These are phyloP conservation scores for Vigna angularis DNA, from an alignment of 306 rosid genomes.

Conservation along the genomic window DNA sequence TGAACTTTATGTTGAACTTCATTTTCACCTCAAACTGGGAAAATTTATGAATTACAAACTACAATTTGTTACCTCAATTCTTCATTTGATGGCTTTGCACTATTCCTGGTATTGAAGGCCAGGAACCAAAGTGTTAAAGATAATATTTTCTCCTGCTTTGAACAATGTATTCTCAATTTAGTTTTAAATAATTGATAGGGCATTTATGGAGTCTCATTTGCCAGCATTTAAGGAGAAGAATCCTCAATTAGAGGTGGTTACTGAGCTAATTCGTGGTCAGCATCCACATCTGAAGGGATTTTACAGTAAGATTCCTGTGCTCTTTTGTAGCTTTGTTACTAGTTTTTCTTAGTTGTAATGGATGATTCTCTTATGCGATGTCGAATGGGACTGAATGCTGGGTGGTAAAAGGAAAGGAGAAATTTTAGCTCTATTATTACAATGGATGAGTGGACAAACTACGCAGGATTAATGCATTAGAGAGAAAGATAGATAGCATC, in stretches of 20 bases:
- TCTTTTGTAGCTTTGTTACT: slow-evolving; percentile 2
- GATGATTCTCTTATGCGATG: not conserved
- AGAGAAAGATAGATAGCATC: not conserved
- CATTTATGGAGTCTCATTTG: slow-evolving; percentile 82
- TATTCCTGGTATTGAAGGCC: not conserved
- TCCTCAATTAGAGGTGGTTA: slow-evolving; percentile 87
- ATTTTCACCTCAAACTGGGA: not conserved
- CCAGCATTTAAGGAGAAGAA: slow-evolving; percentile 75
- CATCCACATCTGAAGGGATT: slow-evolving; percentile 89
- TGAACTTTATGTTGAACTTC: slow-evolving; percentile 34
- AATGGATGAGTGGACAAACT: slow-evolving; percentile 8
- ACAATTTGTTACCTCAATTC: slow-evolving; percentile 9
- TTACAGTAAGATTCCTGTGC: slow-evolving; percentile 63
- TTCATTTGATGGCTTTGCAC: slow-evolving; percentile 1
- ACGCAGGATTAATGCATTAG: not conserved
- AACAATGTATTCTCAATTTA: slow-evolving; percentile 25
- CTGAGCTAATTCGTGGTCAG: slow-evolving; percentile 91
- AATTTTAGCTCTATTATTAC: not conserved
- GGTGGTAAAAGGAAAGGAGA: not conserved
- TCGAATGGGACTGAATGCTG: not conserved
- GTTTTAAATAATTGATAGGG: slow-evolving; percentile 54
- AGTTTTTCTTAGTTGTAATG: not conserved
- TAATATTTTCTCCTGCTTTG: slow-evolving; percentile 15
- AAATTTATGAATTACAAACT: not conserved
- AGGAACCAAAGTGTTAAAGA: not conserved